Evolutionary conservation across 2,329 filamentous ascomycete genomes (phyloP).

Genomic region (Clarireedia sp.): DNA sequence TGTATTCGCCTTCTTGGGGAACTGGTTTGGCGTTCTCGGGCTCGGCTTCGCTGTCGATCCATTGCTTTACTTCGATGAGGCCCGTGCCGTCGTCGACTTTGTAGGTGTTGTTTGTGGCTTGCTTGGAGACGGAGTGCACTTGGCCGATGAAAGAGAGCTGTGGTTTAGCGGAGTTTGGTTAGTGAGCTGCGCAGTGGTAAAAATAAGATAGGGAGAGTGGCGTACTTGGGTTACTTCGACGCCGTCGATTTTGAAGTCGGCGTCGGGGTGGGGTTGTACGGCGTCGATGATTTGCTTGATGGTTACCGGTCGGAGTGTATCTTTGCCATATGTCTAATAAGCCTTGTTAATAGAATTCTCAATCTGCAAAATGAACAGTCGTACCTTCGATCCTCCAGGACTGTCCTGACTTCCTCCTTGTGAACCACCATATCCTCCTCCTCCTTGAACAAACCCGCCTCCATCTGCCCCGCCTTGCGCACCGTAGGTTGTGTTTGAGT

Average conservation of each 20-base stretch:
- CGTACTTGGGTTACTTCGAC: conserved; percentile 53
- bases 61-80: conserved; percentile 82
- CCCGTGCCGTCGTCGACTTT: conserved; percentile 93
- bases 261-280: conserved; percentile 63
- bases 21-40: conserved; percentile 39
- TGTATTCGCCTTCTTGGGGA: conserved; percentile 67
- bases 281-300: conserved; percentile 91
- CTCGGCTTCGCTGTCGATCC: conserved; percentile 47
- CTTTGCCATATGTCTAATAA: conserved; percentile 53
- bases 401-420: conserved; percentile 49
- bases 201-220: background rate
- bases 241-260: conserved; percentile 78
- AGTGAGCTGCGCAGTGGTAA: background rate
- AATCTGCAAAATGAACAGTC: background rate
- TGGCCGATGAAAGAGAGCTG: conserved; percentile 84
- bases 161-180: conserved; percentile 10
- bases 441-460: conserved; percentile 47
- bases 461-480: conserved; percentile 50
- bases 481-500: conserved; percentile 31
- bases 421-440: conserved; percentile 37
- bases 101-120: conserved; percentile 87
- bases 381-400: conserved; percentile 39
- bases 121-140: conserved; percentile 77
- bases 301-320: conserved; percentile 86
- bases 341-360: background rate